Percentiles rank a stretch among this genome's conserved stretches.
Evolutionary conservation across 108 stramenopile genomes (phyloP).

Genomic region (Cyclotella baltica): DNA sequence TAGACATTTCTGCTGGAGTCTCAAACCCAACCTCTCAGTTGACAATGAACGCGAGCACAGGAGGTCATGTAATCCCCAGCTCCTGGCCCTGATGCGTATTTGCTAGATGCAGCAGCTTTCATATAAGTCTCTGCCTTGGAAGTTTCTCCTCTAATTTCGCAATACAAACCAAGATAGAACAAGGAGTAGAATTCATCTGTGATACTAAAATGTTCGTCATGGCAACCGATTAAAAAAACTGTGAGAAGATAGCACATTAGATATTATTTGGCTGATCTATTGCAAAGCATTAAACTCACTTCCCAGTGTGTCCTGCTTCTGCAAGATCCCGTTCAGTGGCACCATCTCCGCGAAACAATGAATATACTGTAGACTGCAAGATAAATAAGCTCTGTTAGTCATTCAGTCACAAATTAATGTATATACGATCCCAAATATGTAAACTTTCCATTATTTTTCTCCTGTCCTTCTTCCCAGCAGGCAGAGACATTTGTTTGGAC

Average conservation of each 20-base stretch:
- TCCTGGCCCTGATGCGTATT: constrained; percentile 64
- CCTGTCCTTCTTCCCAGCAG: constrained; percentile 66
- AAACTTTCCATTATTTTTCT: constrained; percentile 66
- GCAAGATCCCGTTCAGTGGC: constrained; percentile 69
- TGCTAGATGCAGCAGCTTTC: constrained; percentile 56
- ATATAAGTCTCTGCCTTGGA: constrained; percentile 73
- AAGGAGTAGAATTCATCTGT: constrained; percentile 78
- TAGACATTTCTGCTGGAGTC: neutral
- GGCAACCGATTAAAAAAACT: too few relatives aligned
- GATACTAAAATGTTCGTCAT: constrained; percentile 9
- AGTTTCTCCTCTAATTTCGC: constrained; percentile 62
- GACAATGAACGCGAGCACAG: constrained; percentile 70
- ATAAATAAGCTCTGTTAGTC: constrained; percentile 2
- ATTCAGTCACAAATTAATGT: neutral
- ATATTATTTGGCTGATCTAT: neutral
- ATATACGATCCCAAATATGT: neutral
- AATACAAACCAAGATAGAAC: constrained; percentile 60
- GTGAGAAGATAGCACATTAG: neutral
- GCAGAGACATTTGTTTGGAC: constrained; percentile 54
- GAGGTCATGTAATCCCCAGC: constrained; percentile 80
- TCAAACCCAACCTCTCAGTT: constrained; percentile 58
- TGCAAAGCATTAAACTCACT: constrained; percentile 29
- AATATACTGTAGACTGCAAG: constrained; percentile 55
- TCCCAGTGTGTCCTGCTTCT: constrained; percentile 58
- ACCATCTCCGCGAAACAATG: constrained; percentile 68